Conservation (phyloP, 176 grass and related monocot species). For the Otatea glauca region DNA sequence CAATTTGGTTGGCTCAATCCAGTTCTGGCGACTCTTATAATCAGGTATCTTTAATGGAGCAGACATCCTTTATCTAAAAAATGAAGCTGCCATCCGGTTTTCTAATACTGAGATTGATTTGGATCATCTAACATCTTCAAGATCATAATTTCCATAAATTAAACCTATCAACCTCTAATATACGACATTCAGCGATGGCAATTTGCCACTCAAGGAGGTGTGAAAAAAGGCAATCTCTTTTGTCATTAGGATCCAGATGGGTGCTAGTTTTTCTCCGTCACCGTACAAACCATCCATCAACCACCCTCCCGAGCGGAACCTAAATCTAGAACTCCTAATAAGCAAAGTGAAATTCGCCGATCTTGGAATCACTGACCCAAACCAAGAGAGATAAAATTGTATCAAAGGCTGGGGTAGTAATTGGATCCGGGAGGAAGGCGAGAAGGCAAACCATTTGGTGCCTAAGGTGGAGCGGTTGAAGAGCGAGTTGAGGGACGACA, state of each 20-base stretch:
- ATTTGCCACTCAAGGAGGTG: not conserved
- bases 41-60: constrained; percentile 26
- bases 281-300: not conserved
- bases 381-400: constrained; percentile 3
- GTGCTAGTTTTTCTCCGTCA: not conserved
- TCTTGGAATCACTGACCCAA: constrained; percentile 14
- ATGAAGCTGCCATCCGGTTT: not conserved
- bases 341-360: constrained; percentile 29
- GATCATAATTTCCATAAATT: not conserved
- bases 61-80: not conserved
- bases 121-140: constrained; percentile 1
- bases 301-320: not conserved
- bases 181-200: not conserved
- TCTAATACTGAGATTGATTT: not conserved
- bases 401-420: not conserved
- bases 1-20: constrained; percentile 17
- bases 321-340: constrained; percentile 37
- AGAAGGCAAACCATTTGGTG: constrained; percentile 57
- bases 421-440: not conserved
- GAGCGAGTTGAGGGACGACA: constrained; percentile 62
- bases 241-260: not conserved
- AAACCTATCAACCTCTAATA: not conserved
- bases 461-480: constrained; percentile 66
- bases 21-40: not conserved
- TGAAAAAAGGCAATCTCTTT: not conserved